Conservation (phyloP, 345 rosid species). For the Turnera subulata region DNA sequence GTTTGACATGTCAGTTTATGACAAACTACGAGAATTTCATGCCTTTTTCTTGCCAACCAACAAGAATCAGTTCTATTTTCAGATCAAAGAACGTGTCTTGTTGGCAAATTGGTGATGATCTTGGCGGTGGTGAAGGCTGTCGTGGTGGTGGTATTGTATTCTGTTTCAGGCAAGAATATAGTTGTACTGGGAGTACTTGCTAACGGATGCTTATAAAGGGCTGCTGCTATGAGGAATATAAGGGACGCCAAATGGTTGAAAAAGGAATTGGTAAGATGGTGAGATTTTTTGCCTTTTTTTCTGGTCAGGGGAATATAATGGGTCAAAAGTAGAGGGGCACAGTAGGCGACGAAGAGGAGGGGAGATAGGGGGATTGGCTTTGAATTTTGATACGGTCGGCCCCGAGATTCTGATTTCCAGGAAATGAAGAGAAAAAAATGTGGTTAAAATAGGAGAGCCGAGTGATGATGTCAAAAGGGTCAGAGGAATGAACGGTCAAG, state of each 20-base stretch:
- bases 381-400: constrained; percentile 6
- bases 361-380: not conserved
- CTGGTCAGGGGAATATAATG: not conserved
- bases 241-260: too few species aligned
- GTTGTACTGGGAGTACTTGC: not conserved
- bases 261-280: too few species aligned
- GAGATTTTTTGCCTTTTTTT: too few species aligned
- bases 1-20: constrained; percentile 29
- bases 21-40: constrained; percentile 15
- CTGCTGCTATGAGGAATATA: too few species aligned
- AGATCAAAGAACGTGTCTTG: too few species aligned
- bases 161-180: too few species aligned
- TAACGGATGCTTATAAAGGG: not conserved
- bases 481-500: constrained; percentile 15
- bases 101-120: too few species aligned
- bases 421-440: not conserved
- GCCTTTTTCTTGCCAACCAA: not conserved
- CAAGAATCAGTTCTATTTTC: not conserved
- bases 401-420: constrained; percentile 10
- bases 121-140: too few species aligned
- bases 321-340: constrained; percentile 8
- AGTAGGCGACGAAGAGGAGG: not conserved
- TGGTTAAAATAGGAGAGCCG: not conserved
- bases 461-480: constrained; percentile 20
- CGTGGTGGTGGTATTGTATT: too few species aligned